Evolutionary conservation across 169 alveolate genomes (phyloP), one percentile per base, ranked within the genome.

Genomic region (Perkinsus olseni): DNA sequence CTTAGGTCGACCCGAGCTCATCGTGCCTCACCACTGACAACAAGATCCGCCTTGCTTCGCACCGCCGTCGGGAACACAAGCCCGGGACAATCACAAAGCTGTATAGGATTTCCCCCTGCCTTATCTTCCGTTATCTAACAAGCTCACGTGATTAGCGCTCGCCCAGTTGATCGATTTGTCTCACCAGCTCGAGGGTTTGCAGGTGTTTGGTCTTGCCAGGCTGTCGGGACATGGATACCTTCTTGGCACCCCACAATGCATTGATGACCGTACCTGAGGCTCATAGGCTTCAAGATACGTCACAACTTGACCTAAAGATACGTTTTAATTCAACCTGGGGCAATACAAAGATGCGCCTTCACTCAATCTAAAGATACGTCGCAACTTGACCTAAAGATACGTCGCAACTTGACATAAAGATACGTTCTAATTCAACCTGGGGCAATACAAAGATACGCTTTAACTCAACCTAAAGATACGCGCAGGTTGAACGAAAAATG

Each of bases 161-260:
- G 82, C 82, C 82, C 82, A 28, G 17, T 8, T 62, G 82, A 62
- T 62, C 82, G 82, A 62, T 62, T 62, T 28, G 8, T 62, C 1
- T 62, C 17, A 62, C 82, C 37, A 62, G 31, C 82, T 62, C 82
- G 10, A 62, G 82, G 17, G 99, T 98, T 93, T 99, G 99, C 93
- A 98, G 96, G 94, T 98, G 99, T 94, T 98, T 99, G 3, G 99
- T 99, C 94, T 98, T 98, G 8, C 99, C 99, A 21, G 99, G 99
- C 93, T 97, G 97, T 74, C 97, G 93, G 45, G 99, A 99, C 24
- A 99, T 99, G 38, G 98, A 98, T 0, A 98, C 99, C 95, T 97
- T 96, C 92, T 98, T 98, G 39, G 94, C 96, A 34, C 98, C 98
- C 96, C 97, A 96, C 74, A 99, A 96, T n/a, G 98, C 98, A 94